Base-by-base conservation (phyloP, 352 stramenopile genomes). In the Globisporangium echinulatum region DNA sequence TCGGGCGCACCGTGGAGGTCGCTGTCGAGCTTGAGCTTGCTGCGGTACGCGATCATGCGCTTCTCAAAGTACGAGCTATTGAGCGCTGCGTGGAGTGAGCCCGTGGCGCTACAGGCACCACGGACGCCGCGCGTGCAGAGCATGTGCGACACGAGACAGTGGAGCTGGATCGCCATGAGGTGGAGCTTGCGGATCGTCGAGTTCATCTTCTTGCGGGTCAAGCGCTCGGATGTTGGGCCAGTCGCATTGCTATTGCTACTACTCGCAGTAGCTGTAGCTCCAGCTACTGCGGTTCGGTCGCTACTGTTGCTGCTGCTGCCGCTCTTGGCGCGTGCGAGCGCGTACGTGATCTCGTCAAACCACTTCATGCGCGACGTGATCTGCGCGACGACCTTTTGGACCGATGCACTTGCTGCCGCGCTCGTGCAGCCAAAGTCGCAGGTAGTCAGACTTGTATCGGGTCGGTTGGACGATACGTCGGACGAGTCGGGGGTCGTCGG, bases 121-220 rank as follows among this genome's bases (percentile, higher is more conserved):
- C 0, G 56, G 17, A 72, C 60, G 0, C 73, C 75, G 44, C 82
- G 80, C 0, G 89, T 44, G 50, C 82, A 89, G 64, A 87, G 89
- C 7, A 91, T 39, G 58, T 91, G 79, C 1, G 74, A 85, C 9
- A 91, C 68, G 5, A 91, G 59, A 14, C 77, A 87, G 56, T 92
- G 82, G 10, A 92, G 48, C 54, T 91, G 82, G 53, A 91, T 85
- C 0, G 79, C 82, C 39, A 91, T 79, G 13, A 91, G 67, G 60
- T 91, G 82, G 25, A 91, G 58, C 56, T 91, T 91, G 5, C 82
- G 79, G 39, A 91, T 88, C 15, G 82, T 89, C 17, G 82, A 89
- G 64, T 91, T 91, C 70, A 89, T 79, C 58, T 91, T 91, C 69
- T 89, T 89, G 25, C 82, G 82, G 49, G 76, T 91, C 40, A 89